Evolutionary conservation across 164 flowering plant species (phyloP), one percentile per base, ranked within the genome.

Genomic region (Nymphaea thermarum): DNA sequence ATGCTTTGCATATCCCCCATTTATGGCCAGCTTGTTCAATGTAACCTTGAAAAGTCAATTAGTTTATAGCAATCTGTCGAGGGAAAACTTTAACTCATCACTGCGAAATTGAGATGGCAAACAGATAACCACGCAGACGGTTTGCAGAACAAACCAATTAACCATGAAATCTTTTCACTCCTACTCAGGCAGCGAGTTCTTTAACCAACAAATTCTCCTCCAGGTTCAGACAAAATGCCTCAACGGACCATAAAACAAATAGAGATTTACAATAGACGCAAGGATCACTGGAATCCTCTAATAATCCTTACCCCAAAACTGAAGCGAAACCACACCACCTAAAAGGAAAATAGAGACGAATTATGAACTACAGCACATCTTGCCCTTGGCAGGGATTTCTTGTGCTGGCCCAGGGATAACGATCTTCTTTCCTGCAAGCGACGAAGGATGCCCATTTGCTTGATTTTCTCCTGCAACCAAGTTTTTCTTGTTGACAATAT

Each of bases 321-420:
- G n/a, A 17, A 17, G 16, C 11, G 64, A 12, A 62, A 17, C 64
- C 64, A 62, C 8, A 10, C 36, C 12, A 2, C 10, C 11, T 7
- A 62, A 62, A 62, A 17, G 64, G 42, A 62, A 17, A 17, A 63
- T 7, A 51, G 12, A 44, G 42, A n/a, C 71, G 75, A 71, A 82
- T 12, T 64, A 77, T 43, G 82, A 75, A 44, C 18, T 70, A 72
- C 90, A 85, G 69, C 89, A 85, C 84, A 79, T 75, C 8, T 63
- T 82, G 36, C 36, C 36, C 82, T 82, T 87, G 2, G 71, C 76
- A n/a, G 93, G 91, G 61, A 85, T 83, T 70, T 47, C 89, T 70
- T 88, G 93, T 17, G 78, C 91, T 41, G 93, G 93, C 8, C 91
- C 89, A 3, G 93, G 93, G 64, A 88, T 65, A 6, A 80, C 1